A percentile compares a stretch with the other conserved stretches of the same genome.
Evolutionary conservation across 2,329 filamentous ascomycete genomes (phyloP).

Genomic region (Chaetothyriales sp.): DNA sequence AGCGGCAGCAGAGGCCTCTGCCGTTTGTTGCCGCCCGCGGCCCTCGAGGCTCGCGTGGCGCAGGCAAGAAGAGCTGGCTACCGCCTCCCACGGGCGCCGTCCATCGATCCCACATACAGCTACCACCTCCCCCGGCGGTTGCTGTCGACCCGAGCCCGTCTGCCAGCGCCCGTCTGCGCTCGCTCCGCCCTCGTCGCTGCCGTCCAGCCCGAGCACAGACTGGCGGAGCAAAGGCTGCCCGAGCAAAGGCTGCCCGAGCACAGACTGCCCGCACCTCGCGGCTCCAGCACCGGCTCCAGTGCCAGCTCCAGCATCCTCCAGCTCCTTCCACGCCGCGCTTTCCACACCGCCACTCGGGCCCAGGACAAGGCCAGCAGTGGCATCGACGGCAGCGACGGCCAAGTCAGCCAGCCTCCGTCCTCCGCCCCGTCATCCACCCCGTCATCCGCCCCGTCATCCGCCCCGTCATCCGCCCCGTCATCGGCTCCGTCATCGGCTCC

Average conservation of each 20-base stretch:
- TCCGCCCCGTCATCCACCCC: neutral
- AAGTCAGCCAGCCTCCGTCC: neutral
- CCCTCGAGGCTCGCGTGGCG: slow-evolving; percentile 6
- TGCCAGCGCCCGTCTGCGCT: neutral
- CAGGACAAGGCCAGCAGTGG: neutral
- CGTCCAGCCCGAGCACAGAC: neutral
- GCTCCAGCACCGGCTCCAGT: neutral
- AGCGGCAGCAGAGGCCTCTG: slow-evolving; percentile 12
- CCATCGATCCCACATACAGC: slow-evolving; percentile 9
- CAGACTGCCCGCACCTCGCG: neutral
- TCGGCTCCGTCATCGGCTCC: neutral
- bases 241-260: no score
- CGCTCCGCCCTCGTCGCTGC: neutral
- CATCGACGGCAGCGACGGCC: neutral
- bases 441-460: neutral
- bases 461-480: neutral
- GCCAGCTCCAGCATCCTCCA: neutral
- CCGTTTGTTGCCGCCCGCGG: slow-evolving; percentile 8
- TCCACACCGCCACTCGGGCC: neutral
- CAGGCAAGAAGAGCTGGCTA: slow-evolving; percentile 7
- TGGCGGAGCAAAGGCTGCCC: no score
- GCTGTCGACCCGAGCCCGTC: neutral
- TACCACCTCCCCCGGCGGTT: slow-evolving; percentile 15
- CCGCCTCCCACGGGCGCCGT: slow-evolving; percentile 3
- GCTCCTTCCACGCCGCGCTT: neutral